phyloP scores from a whole-genome alignment of 495 filamentous ascomycete genomes.

The Lichenothelia convexa region DNA sequence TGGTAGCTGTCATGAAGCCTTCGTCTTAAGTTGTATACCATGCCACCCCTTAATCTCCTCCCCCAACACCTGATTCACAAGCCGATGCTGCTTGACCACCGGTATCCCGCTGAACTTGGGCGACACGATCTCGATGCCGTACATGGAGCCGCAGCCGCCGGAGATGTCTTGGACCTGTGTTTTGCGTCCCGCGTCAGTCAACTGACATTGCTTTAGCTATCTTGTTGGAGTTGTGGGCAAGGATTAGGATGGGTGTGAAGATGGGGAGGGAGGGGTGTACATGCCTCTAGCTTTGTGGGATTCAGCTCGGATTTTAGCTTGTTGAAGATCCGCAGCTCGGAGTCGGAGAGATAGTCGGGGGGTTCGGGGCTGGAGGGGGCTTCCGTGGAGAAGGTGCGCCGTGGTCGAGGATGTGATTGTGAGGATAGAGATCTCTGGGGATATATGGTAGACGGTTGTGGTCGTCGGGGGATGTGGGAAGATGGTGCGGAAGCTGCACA shows the following conservation, averaged over 20 bases:
- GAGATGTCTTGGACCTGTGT: slow-evolving; percentile 50
- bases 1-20: slow-evolving; percentile 14
- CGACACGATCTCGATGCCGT: slow-evolving; percentile 50
- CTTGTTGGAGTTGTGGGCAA: too few relatives aligned
- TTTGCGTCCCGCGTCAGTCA: slow-evolving; percentile 1
- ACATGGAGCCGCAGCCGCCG: slow-evolving; percentile 69
- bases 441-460: too few relatives aligned
- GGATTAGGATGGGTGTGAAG: neutral
- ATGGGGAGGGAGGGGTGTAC: slow-evolving; percentile 4
- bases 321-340: slow-evolving; percentile 29
- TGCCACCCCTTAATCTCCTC: slow-evolving; percentile 60
- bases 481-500: neutral
- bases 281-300: slow-evolving; percentile 27
- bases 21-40: slow-evolving; percentile 53
- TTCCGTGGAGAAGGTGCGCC: neutral
- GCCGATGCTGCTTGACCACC: slow-evolving; percentile 53
- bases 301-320: slow-evolving; percentile 26
- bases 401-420: too few relatives aligned
- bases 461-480: too few relatives aligned
- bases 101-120: slow-evolving; percentile 43
- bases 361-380: slow-evolving; percentile 10
- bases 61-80: slow-evolving; percentile 49
- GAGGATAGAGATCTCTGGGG: too few relatives aligned
- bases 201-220: neutral
- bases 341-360: slow-evolving; percentile 30